Percentiles rank a stretch among this genome's conserved stretches.
Evolutionary conservation across 2,329 filamentous ascomycete species (phyloP).

Genomic region (Knufia fluminis): DNA sequence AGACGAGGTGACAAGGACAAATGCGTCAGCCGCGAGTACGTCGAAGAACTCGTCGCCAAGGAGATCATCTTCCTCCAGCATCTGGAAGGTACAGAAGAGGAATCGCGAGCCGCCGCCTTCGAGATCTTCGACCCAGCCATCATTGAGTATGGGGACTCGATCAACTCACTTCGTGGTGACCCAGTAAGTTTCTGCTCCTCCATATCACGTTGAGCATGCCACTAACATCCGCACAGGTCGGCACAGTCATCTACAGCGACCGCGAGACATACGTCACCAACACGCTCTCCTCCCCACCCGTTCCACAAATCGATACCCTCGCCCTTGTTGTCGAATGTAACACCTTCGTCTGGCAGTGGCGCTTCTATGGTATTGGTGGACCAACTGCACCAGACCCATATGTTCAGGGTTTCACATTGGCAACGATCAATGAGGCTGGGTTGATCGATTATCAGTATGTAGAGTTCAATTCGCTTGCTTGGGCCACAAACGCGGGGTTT

Average conservation of each 20-base stretch:
- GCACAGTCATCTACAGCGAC: constrained; percentile 9
- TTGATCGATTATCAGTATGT: constrained; percentile 10
- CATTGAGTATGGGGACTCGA: constrained; percentile 11
- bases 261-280: constrained; percentile 8
- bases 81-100: background rate
- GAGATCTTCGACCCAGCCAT: constrained; percentile 9
- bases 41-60: background rate
- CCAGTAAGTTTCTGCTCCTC: constrained; percentile 2
- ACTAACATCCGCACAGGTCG: constrained; percentile 22
- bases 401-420: constrained; percentile 10
- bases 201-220: constrained; percentile 8
- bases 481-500: too few species aligned
- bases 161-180: constrained; percentile 12
- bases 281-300: constrained; percentile 8
- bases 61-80: constrained; percentile 1
- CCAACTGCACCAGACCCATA: constrained; percentile 10
- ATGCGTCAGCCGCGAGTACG: background rate
- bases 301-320: constrained; percentile 11
- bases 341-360: constrained; percentile 11
- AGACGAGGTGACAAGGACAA: background rate
- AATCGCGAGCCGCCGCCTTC: constrained; percentile 13
- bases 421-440: constrained; percentile 7
- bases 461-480: constrained; percentile 7
- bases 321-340: constrained; percentile 9
- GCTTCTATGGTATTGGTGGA: constrained; percentile 15